Base-by-base conservation (phyloP, 2,329 filamentous ascomycete species). In the Aspergillus luchuensis region DNA sequence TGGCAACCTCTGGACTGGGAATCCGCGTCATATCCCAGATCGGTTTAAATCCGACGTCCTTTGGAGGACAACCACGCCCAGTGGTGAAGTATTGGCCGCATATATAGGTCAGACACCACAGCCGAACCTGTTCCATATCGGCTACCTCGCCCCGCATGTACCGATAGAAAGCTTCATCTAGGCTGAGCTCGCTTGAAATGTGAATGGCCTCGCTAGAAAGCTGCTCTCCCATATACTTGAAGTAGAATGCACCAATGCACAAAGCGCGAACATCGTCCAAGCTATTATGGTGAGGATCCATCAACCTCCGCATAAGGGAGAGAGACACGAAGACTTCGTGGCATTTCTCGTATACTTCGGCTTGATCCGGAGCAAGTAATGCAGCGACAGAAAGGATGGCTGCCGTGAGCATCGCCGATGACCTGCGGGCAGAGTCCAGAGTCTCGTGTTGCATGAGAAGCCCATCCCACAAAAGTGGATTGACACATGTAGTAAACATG, bases 31-130 rank as follows among this genome's bases (percentile, higher is more conserved):
- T 82, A 1, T 81, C 80, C 47, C 81, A 78, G 33, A 85, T 81
- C 0, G 81, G 78, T 3, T 76, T 71, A 43, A 85, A 80, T 48
- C 84, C 82, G 11, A 79, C 78, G 0, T 84, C 79, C 11, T 84
- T 78, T 0, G 81, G 79, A 1, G 81, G 80, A 0, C 84, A 74
- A 0, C 82, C 81, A 52, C 85, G 85, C 0, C 84, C 68, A 5
- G 84, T 85, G 1, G 81, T 82, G 28, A 86, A 81, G 66, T 87
- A 85, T 59, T 85, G 84, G 66, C 87, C 85, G 65, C 84, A 86
- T 0, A 85, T 82, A 65, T 86, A 87, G 0, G 84, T 67, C 10
- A 84, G 70, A 66, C 84, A 86, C 84, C 84, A 86, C 11, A 86
- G 69, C 3, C 83, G 74, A 5, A 84, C 76, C 23, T 78, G 79